These are phyloP conservation scores for Avena atlantica DNA, from an alignment of 176 grass and related monocot genomes.

Conservation along the genomic window DNA sequence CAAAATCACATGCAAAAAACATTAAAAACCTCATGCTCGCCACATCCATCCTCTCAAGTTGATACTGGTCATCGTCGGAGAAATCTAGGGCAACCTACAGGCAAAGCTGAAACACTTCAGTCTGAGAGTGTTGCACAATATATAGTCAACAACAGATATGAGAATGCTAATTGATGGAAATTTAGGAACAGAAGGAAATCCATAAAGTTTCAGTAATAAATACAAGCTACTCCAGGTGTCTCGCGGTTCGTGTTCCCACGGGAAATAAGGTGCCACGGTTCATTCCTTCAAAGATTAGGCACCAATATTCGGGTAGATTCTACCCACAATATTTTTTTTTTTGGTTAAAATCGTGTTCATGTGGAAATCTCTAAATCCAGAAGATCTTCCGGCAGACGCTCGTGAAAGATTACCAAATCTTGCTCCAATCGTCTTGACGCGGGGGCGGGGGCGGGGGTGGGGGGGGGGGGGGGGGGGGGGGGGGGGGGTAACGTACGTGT, in stretches of 20 bases:
- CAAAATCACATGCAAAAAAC: constrained; percentile 8
- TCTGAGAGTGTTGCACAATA: neutral
- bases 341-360: neutral
- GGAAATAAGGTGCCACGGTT: neutral
- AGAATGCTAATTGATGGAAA: neutral
- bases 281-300: neutral
- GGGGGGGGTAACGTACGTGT: constrained; percentile 55
- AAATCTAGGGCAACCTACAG: constrained; percentile 83
- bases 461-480: too few relatives aligned
- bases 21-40: constrained; percentile 54
- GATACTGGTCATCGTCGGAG: constrained; percentile 71
- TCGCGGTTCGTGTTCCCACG: neutral
- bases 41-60: constrained; percentile 86
- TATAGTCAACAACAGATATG: neutral
- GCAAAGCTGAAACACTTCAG: neutral
- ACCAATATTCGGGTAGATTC: neutral
- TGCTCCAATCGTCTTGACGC: neutral
- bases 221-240: neutral
- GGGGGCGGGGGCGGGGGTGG: neutral
- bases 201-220: neutral
- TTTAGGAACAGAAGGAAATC: neutral
- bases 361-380: neutral
- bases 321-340: neutral
- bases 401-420: neutral
- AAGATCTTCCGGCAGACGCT: neutral